Conservation (phyloP, 2,329 filamentous ascomycete genomes). For the Pseudopithomyces maydicus region DNA sequence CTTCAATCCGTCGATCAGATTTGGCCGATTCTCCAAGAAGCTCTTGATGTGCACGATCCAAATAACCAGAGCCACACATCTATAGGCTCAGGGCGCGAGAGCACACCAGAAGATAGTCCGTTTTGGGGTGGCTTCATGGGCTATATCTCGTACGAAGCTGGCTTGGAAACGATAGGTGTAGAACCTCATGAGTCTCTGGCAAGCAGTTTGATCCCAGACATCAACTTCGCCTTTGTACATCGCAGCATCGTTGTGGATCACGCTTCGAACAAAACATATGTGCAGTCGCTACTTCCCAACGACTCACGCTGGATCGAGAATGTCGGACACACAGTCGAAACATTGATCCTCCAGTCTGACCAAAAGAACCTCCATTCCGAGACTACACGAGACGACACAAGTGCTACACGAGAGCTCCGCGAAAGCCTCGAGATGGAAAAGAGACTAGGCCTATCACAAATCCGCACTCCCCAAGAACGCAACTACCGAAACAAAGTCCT, state of each 20-base stretch:
- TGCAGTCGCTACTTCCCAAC: conserved; percentile 64
- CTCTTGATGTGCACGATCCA: conserved; percentile 7
- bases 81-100: neutral
- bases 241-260: conserved; percentile 78
- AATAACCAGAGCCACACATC: neutral
- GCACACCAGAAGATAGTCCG: conserved; percentile 41
- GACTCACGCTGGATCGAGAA: conserved; percentile 48
- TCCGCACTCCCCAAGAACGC: conserved; percentile 6
- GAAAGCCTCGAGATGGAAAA: conserved; percentile 5
- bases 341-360: neutral
- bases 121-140: conserved; percentile 84
- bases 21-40: conserved; percentile 14
- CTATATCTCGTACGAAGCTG: conserved; percentile 80
- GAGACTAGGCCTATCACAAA: neutral
- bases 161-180: conserved; percentile 63
- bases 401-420: neutral
- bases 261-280: conserved; percentile 57
- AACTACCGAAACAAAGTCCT: conserved; percentile 68
- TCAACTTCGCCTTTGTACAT: conserved; percentile 74
- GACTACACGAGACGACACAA: neutral
- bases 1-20: conserved; percentile 13
- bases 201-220: conserved; percentile 51
- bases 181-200: conserved; percentile 24
- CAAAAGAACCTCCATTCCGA: neutral
- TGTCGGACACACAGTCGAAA: conserved; percentile 19